phyloP scores from a whole-genome alignment of 352 stramenopile genomes.

The Phytophthora brassicae region DNA sequence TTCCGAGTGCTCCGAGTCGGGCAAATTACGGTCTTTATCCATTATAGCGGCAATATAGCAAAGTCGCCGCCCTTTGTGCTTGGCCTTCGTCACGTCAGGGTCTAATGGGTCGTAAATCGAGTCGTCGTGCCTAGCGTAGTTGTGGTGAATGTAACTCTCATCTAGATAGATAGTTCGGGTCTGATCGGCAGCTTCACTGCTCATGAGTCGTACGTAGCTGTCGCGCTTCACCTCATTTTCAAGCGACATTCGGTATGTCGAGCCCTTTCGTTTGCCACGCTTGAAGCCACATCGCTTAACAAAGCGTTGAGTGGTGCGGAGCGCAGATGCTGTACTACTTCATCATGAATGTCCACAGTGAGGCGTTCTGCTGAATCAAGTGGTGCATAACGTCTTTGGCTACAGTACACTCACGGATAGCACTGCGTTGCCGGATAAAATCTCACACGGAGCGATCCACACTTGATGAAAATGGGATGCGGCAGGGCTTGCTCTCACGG shows the following conservation, averaged over 20 bases:
- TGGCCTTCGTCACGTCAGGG: not conserved
- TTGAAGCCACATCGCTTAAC: not conserved
- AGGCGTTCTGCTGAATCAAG: not conserved
- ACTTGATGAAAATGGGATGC: not conserved
- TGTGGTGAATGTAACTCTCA: not conserved
- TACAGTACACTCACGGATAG: not conserved
- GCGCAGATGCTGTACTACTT: not conserved
- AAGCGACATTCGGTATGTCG: not conserved
- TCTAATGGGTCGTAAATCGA: not conserved
- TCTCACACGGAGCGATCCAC: not conserved
- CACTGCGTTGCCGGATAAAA: not conserved
- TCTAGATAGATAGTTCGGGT: not conserved
- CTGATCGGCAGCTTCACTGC: not conserved
- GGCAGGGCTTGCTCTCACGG: not conserved
- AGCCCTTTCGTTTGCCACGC: not conserved
- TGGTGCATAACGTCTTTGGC: constrained; percentile 1
- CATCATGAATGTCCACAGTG: not conserved
- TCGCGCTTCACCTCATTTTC: constrained; percentile 1
- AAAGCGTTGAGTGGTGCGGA: not conserved
- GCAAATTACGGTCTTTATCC: not conserved
- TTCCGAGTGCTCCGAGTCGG: not conserved
- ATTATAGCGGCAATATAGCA: not conserved
- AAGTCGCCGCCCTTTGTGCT: not conserved
- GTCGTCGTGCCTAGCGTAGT: not conserved
- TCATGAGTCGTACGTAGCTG: not conserved